phyloP scores from a whole-genome alignment of 495 filamentous ascomycete species.

The Paragyromitra xinjiangensis region DNA sequence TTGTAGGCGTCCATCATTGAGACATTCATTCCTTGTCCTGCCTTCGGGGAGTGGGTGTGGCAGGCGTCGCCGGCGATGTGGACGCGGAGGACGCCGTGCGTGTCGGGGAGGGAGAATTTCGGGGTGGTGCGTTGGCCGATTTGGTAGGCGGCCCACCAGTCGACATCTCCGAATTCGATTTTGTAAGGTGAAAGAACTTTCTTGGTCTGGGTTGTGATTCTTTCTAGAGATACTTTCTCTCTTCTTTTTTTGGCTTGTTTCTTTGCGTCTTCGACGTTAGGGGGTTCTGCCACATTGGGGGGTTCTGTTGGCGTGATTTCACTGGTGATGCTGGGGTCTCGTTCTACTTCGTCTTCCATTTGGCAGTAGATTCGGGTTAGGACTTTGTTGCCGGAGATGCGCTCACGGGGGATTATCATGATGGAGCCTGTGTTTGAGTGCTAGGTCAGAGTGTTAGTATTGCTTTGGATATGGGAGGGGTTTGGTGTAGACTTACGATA shows the following conservation, averaged over 20 bases:
- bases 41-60: conserved; percentile 59
- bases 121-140: conserved; percentile 48
- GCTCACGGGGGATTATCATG: conserved; percentile 74
- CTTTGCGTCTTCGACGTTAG: conserved; percentile 56
- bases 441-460: not conserved
- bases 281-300: conserved; percentile 17
- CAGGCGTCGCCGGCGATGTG: conserved; percentile 56
- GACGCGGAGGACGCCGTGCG: conserved; percentile 61
- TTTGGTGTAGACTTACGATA: conserved; percentile 54
- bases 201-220: conserved; percentile 68
- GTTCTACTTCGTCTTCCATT: conserved; percentile 58
- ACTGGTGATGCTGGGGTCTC: conserved; percentile 38
- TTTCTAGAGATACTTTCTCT: conserved; percentile 62
- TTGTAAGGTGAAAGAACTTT: conserved; percentile 67
- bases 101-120: conserved; percentile 53
- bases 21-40: conserved; percentile 61
- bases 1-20: conserved; percentile 60
- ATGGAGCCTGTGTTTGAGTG: conserved; percentile 66
- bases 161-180: conserved; percentile 61
- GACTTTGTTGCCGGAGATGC: conserved; percentile 60
- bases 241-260: conserved; percentile 27
- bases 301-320: conserved; percentile 28
- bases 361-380: conserved; percentile 70
- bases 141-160: conserved; percentile 65
- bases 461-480: not conserved